Evolutionary conservation across 768 basidiomycete genomes (phyloP).

Genomic region (Psilocybe cubensis): DNA sequence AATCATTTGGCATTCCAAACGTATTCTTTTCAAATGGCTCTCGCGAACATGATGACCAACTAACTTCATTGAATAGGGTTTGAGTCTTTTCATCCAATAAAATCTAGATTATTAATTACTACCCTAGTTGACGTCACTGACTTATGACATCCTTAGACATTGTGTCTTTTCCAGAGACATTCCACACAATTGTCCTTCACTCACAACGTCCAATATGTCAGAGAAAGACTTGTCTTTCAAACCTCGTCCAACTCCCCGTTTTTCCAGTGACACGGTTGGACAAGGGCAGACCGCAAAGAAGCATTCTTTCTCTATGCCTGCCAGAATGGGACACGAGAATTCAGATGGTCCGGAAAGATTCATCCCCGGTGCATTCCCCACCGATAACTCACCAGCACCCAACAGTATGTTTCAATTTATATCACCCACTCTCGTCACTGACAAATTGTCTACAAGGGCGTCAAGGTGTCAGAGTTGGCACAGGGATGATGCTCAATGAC

Average conservation of each 20-base stretch:
- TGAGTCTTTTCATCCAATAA: too few relatives aligned
- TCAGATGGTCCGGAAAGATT: constrained; percentile 1
- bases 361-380: constrained; percentile 1
- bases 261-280: background rate
- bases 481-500: background rate
- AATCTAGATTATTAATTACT: too few relatives aligned
- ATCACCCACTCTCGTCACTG: background rate
- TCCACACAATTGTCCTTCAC: background rate
- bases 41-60: too few relatives aligned
- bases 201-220: background rate
- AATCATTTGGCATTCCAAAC: too few relatives aligned
- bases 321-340: background rate
- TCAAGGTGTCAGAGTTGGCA: background rate
- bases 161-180: background rate
- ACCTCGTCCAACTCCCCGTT: background rate
- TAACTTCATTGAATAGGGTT: too few relatives aligned
- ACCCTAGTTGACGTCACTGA: background rate
- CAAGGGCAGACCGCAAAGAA: background rate
- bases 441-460: background rate
- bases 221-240: background rate
- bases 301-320: constrained; percentile 3
- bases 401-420: background rate
- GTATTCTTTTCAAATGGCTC: too few relatives aligned
- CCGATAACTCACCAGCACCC: background rate
- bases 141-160: constrained; percentile 2